Evolutionary conservation across 2,329 filamentous ascomycete genomes (phyloP).

Genomic region (Berkeleyomyces basicola): DNA sequence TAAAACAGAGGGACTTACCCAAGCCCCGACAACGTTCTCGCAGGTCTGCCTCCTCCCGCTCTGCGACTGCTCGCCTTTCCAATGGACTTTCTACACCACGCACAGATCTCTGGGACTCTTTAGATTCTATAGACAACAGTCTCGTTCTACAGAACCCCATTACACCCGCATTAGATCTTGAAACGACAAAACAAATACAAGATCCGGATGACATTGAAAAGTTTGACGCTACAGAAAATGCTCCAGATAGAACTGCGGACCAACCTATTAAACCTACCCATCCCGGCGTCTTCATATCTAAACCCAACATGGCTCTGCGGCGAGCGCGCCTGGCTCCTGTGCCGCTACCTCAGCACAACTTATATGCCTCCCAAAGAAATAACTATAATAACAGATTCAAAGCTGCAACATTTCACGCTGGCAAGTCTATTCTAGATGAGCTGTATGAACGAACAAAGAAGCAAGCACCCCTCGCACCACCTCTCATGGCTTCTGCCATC

Average conservation of each 20-base stretch:
- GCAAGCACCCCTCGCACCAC: conserved; percentile 16
- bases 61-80: background rate
- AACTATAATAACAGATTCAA: background rate
- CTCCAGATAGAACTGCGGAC: background rate
- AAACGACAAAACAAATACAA: background rate
- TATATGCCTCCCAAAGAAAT: background rate
- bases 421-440: conserved; percentile 38
- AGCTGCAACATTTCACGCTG: conserved; percentile 28
- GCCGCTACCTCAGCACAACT: background rate
- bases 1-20: conserved; percentile 17
- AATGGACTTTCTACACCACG: background rate
- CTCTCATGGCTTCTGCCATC: conserved; percentile 5
- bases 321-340: background rate
- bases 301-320: conserved; percentile 4
- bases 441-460: conserved; percentile 30
- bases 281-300: conserved; percentile 4
- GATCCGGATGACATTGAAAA: conserved; percentile 27
- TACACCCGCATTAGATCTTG: background rate
- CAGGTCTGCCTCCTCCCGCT: background rate
- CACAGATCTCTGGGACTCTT: background rate
- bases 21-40: background rate
- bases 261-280: background rate
- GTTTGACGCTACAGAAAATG: conserved; percentile 16
- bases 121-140: background rate
- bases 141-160: background rate